Evolutionary conservation across 306 rosid species (phyloP).

Genomic region (Cucurbita maxima): DNA sequence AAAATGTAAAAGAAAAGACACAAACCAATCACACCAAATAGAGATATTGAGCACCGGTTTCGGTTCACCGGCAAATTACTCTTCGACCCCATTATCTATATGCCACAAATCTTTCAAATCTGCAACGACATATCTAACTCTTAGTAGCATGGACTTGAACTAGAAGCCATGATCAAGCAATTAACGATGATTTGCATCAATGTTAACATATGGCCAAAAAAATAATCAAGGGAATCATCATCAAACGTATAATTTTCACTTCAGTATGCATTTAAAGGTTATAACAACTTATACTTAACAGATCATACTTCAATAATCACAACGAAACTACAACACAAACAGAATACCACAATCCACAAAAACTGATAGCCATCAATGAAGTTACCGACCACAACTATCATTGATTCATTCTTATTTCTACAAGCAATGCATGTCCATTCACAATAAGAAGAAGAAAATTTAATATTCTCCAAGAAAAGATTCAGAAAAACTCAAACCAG

Average conservation of each 20-base stretch:
- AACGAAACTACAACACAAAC: background rate
- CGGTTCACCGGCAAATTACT: conserved; percentile 34
- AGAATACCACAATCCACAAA: background rate
- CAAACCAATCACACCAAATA: conserved; percentile 61
- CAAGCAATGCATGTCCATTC: background rate
- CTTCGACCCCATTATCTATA: conserved; percentile 55
- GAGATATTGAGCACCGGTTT: conserved; percentile 48
- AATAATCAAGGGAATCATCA: background rate
- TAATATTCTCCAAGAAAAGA: background rate
- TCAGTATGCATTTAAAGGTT: background rate
- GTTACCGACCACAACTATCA: background rate
- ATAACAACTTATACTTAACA: background rate
- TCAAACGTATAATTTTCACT: background rate
- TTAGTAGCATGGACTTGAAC: background rate
- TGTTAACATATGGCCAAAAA: background rate
- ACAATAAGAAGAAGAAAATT: background rate
- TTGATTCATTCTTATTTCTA: background rate
- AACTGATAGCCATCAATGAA: background rate
- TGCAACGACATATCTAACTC: background rate
- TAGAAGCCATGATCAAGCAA: background rate
- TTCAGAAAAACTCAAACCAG: background rate
- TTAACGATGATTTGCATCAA: background rate
- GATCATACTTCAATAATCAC: background rate
- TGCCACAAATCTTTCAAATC: conserved; percentile 14
- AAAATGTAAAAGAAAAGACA: conserved; percentile 87